phyloP scores from a whole-genome alignment of 208 protist species.

The Acanthamoeba lenticulata region DNA sequence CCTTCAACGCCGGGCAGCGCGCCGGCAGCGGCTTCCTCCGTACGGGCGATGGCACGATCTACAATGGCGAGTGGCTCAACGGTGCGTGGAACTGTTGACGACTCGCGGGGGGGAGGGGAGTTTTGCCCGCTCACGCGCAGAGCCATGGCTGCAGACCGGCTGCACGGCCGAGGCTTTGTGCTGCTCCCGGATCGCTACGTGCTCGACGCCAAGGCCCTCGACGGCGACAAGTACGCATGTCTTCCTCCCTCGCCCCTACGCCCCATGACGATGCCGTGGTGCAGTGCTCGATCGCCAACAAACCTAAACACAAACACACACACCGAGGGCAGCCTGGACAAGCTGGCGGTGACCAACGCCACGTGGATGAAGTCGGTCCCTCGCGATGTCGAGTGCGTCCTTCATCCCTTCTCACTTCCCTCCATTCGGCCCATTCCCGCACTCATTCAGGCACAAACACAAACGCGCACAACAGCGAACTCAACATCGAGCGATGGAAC shows the following conservation, averaged over 20 bases:
- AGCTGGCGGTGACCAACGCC: not conserved
- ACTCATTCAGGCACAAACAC: not conserved
- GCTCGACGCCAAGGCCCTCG: not conserved
- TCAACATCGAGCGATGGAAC: constrained; percentile 60
- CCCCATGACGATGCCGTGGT: too few relatives aligned
- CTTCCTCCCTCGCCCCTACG: not conserved
- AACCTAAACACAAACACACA: not conserved
- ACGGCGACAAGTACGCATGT: not conserved
- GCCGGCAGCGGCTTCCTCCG: constrained; percentile 26
- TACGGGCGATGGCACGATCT: constrained; percentile 36
- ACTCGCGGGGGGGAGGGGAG: not conserved
- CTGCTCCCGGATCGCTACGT: constrained; percentile 29
- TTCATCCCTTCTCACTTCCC: not conserved
- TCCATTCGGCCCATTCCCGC: not conserved
- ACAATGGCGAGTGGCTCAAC: constrained; percentile 61
- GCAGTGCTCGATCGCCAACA: too few relatives aligned
- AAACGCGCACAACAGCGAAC: constrained; percentile 3
- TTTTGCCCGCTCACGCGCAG: not conserved
- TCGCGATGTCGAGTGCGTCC: constrained; percentile 8
- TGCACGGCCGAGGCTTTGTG: constrained; percentile 5
- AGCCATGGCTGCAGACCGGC: not conserved
- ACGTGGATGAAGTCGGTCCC: constrained; percentile 50
- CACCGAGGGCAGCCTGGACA: constrained; percentile 34
- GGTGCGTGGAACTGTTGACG: not conserved
- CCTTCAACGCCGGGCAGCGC: not conserved